Evolutionary conservation across 139 green algal genomes (phyloP).

Genomic region (Penium margaritaceum): DNA sequence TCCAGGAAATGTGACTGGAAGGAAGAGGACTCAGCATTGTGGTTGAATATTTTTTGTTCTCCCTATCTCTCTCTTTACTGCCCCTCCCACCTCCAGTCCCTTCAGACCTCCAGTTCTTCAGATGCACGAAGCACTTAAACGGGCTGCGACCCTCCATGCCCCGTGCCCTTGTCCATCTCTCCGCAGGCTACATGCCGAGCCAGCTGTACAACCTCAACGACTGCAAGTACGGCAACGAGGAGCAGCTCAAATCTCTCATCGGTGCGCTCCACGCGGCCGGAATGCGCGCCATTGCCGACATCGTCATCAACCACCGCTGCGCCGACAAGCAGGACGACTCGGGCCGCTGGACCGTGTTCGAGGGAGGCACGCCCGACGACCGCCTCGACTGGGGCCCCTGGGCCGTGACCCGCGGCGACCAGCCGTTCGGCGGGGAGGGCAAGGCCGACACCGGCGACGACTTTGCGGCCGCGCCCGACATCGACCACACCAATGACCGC

Average conservation of each 20-base stretch:
- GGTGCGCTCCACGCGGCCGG: slow-evolving; percentile 25
- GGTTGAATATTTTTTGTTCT: too few relatives aligned
- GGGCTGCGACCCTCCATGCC: too few relatives aligned
- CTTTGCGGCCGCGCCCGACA: slow-evolving; percentile 69
- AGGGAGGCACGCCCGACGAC: slow-evolving; percentile 40
- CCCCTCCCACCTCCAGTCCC: too few relatives aligned
- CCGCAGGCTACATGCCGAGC: slow-evolving; percentile 48
- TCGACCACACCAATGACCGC: slow-evolving; percentile 76
- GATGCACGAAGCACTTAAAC: too few relatives aligned
- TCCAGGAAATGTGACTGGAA: too few relatives aligned
- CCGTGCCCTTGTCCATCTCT: too few relatives aligned
- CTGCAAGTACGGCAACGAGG: slow-evolving; percentile 47
- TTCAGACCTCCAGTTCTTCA: too few relatives aligned
- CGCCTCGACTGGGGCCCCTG: slow-evolving; percentile 69
- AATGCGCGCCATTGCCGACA: slow-evolving; percentile 48
- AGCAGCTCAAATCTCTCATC: slow-evolving; percentile 43
- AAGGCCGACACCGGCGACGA: slow-evolving; percentile 53
- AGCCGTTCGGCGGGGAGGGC: slow-evolving; percentile 57
- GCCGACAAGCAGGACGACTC: slow-evolving; percentile 42
- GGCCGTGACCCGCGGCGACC: slow-evolving; percentile 74
- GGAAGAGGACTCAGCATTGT: too few relatives aligned
- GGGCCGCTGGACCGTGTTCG: slow-evolving; percentile 44
- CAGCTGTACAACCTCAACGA: slow-evolving; percentile 55
- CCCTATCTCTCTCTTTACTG: too few relatives aligned
- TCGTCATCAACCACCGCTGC: slow-evolving; percentile 61